These are phyloP conservation scores for Kodamaea suecica DNA, from an alignment of 1,139 yeast species.

Conservation along the genomic window DNA sequence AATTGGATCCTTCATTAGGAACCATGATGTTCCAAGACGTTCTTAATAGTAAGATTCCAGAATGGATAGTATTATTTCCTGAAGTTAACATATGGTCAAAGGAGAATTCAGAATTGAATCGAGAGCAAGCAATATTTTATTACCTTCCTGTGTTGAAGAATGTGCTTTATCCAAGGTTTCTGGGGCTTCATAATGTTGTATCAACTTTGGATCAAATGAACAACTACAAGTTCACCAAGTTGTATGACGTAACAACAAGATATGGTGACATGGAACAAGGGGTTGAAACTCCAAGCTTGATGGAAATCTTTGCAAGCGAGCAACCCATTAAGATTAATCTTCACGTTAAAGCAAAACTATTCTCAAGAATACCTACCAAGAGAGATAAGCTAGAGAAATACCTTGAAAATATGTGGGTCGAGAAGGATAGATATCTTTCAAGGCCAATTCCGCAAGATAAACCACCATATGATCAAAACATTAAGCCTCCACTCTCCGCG, in stretches of 20 bases:
- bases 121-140: constrained; percentile 47
- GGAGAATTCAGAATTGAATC: constrained; percentile 45
- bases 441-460: neutral
- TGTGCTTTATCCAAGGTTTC: constrained; percentile 65
- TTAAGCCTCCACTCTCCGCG: neutral
- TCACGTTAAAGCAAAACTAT: constrained; percentile 44
- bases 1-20: constrained; percentile 36
- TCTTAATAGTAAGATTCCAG: constrained; percentile 28
- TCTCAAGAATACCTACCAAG: constrained; percentile 51
- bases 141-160: constrained; percentile 51
- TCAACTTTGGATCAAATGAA: constrained; percentile 39
- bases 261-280: constrained; percentile 31
- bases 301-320: constrained; percentile 51
- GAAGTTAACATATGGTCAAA: constrained; percentile 67
- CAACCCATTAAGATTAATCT: constrained; percentile 45
- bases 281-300: constrained; percentile 45
- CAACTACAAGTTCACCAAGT: constrained; percentile 28
- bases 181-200: constrained; percentile 48
- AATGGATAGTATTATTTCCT: constrained; percentile 65
- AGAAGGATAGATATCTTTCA: constrained; percentile 47
- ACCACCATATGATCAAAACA: neutral
- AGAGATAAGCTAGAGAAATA: constrained; percentile 60
- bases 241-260: constrained; percentile 54
- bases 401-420: constrained; percentile 69
- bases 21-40: constrained; percentile 24